A percentile compares a stretch with the other conserved stretches of the same genome.
These are phyloP conservation scores for Phyllosticta paracitricarpa DNA, from an alignment of 2,329 filamentous ascomycete genomes.

Conservation along the genomic window DNA sequence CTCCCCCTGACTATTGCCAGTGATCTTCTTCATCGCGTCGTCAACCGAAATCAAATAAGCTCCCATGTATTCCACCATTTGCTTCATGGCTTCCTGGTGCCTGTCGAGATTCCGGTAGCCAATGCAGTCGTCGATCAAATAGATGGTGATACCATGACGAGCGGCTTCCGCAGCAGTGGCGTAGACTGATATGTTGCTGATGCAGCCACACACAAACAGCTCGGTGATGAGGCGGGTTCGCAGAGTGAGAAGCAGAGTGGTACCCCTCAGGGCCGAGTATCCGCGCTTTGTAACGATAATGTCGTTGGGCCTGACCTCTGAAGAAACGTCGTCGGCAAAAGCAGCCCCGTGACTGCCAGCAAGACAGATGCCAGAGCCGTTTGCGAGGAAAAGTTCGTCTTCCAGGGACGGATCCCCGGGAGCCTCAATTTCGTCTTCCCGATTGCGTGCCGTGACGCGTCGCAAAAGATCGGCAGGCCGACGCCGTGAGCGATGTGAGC, in stretches of 20 bases:
- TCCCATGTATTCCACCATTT: conserved; percentile 65
- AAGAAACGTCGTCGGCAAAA: conserved; percentile 40
- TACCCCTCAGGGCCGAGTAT: conserved; percentile 79
- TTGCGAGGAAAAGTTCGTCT: conserved; percentile 37
- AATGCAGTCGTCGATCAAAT: conserved; percentile 78
- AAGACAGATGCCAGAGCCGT: conserved; percentile 30
- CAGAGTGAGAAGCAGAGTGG: conserved; percentile 62
- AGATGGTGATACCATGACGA: conserved; percentile 77
- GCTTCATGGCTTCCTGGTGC: conserved; percentile 59
- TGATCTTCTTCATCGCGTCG: not conserved
- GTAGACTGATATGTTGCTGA: conserved; percentile 81
- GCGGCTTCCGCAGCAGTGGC: conserved; percentile 88
- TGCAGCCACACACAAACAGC: conserved; percentile 76
- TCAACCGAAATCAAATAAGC: conserved; percentile 38
- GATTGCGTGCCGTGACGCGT: conserved; percentile 23
- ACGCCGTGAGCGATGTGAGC: conserved; percentile 17
- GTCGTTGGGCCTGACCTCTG: conserved; percentile 44
- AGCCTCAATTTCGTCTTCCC: conserved; percentile 10
- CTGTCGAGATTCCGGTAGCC: conserved; percentile 63
- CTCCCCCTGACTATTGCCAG: not conserved
- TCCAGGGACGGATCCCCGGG: conserved; percentile 19
- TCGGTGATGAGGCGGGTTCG: conserved; percentile 83
- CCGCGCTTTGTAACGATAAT: conserved; percentile 57
- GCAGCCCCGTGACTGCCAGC: conserved; percentile 37
- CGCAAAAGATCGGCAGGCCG: conserved; percentile 28